Evolutionary conservation across 2,329 filamentous ascomycete genomes (phyloP).

Genomic region (Cladosporium sp.): DNA sequence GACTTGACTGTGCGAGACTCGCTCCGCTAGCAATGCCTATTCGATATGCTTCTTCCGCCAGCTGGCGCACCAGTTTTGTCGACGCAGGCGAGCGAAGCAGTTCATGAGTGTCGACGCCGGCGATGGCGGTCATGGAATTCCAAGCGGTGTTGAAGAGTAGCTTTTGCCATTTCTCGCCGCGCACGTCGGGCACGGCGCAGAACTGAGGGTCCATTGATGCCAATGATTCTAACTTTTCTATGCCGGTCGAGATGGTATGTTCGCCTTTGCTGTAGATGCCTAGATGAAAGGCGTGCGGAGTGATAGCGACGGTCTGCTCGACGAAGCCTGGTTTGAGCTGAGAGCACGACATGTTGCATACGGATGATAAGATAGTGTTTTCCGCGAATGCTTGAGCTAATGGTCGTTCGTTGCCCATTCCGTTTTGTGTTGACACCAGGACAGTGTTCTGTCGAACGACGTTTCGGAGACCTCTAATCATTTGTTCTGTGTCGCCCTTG

Average conservation of each 20-base stretch:
- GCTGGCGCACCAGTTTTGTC: neutral
- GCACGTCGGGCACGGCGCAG: conserved; percentile 23
- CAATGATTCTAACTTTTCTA: neutral
- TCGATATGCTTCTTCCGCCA: neutral
- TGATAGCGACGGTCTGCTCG: conserved; percentile 27
- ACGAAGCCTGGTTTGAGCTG: conserved; percentile 27
- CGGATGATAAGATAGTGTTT: conserved; percentile 29
- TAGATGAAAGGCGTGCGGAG: conserved; percentile 25
- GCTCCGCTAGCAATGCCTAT: neutral
- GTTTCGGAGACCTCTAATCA: neutral
- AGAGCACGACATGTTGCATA: conserved; percentile 30
- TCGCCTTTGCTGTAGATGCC: conserved; percentile 20
- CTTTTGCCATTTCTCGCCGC: conserved; percentile 30
- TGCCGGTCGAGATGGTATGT: neutral
- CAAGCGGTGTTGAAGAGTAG: conserved; percentile 31
- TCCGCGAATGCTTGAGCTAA: conserved; percentile 25
- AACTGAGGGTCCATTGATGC: conserved; percentile 25
- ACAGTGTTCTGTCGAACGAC: neutral
- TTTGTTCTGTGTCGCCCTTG: neutral
- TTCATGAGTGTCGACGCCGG: conserved; percentile 17
- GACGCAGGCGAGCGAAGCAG: neutral
- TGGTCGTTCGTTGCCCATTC: conserved; percentile 29
- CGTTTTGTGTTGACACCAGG: conserved; percentile 28
- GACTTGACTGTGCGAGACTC: neutral
- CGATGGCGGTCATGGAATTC: conserved; percentile 28